These are phyloP conservation scores for Suhomyces coccinellae DNA, from an alignment of 1,139 yeast genomes.

Conservation along the genomic window DNA sequence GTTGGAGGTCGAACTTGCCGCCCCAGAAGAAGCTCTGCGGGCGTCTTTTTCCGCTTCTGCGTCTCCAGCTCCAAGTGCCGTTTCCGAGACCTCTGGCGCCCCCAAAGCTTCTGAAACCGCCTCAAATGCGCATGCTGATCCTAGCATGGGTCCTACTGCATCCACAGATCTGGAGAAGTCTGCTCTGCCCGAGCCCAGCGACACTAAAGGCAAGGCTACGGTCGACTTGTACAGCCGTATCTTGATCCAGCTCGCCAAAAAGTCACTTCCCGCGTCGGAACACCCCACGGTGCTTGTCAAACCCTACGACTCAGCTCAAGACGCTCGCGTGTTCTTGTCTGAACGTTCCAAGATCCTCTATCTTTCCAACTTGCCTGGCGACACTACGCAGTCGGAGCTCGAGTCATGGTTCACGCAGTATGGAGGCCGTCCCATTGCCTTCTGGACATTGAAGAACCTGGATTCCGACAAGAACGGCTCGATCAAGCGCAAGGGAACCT, in stretches of 20 bases:
- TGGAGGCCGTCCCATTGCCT: slow-evolving; percentile 84
- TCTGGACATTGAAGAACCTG: slow-evolving; percentile 76
- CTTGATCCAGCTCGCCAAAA: slow-evolving; percentile 52
- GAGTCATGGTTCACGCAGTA: slow-evolving; percentile 90
- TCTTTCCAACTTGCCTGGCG: slow-evolving; percentile 74
- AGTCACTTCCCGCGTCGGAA: slow-evolving; percentile 54
- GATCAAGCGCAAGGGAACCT: slow-evolving; percentile 30
- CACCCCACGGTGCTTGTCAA: slow-evolving; percentile 59
- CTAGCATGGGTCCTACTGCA: not conserved
- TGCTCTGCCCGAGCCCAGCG: slow-evolving; percentile 3
- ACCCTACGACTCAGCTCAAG: slow-evolving; percentile 76
- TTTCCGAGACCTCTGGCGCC: slow-evolving; percentile 9
- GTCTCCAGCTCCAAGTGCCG: slow-evolving; percentile 12
- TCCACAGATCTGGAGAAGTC: not conserved
- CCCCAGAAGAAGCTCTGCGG: slow-evolving; percentile 13
- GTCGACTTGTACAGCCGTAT: slow-evolving; percentile 38
- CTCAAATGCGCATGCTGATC: not conserved
- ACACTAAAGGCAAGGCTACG: slow-evolving; percentile 19
- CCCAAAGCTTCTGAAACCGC: not conserved
- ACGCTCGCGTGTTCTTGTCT: slow-evolving; percentile 61
- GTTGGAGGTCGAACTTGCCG: slow-evolving; percentile 51
- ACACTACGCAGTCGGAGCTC: slow-evolving; percentile 86
- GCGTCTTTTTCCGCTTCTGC: slow-evolving; percentile 12
- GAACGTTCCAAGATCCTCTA: slow-evolving; percentile 81
- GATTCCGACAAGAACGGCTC: slow-evolving; percentile 32